Conservation (phyloP, 257 asterid species). For the Dorcoceras hygrometricum region DNA sequence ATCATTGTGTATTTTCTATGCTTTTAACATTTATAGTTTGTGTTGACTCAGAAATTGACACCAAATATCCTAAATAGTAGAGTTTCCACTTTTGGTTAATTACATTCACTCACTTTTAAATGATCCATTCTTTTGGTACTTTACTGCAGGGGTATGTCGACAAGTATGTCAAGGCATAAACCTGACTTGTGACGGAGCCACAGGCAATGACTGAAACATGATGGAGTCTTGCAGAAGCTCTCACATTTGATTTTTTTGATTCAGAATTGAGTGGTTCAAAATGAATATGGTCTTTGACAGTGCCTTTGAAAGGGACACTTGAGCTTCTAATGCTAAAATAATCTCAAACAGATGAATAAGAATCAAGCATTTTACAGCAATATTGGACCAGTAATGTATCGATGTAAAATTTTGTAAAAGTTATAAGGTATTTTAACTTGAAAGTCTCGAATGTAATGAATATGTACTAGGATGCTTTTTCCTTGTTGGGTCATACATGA, state of each 20-base stretch:
- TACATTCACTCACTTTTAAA: too few relatives aligned
- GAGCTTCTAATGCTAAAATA: constrained; percentile 11
- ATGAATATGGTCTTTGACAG: constrained; percentile 21
- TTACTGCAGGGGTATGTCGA: too few relatives aligned
- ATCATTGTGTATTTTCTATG: too few relatives aligned
- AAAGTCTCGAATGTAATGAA: constrained; percentile 33
- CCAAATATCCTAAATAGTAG: too few relatives aligned
- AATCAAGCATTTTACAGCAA: constrained; percentile 19
- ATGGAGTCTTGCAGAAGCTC: constrained; percentile 14
- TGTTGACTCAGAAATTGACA: too few relatives aligned
- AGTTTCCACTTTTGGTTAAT: too few relatives aligned
- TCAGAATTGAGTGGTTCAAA: constrained; percentile 25
- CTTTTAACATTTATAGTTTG: too few relatives aligned
- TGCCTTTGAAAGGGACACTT: constrained; percentile 16
- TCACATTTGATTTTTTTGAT: constrained; percentile 5
- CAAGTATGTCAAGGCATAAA: too few relatives aligned
- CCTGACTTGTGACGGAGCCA: too few relatives aligned
- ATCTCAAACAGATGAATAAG: constrained; percentile 19
- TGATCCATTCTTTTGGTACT: too few relatives aligned
- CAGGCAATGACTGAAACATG: too few relatives aligned
- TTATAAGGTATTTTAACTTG: constrained; percentile 21
- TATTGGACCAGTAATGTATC: constrained; percentile 26
- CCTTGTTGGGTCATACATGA: constrained; percentile 13
- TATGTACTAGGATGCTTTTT: constrained; percentile 13
- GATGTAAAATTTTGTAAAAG: constrained; percentile 32